Conservation (phyloP, 106 monocot species). For the Ottelia alismoides region DNA sequence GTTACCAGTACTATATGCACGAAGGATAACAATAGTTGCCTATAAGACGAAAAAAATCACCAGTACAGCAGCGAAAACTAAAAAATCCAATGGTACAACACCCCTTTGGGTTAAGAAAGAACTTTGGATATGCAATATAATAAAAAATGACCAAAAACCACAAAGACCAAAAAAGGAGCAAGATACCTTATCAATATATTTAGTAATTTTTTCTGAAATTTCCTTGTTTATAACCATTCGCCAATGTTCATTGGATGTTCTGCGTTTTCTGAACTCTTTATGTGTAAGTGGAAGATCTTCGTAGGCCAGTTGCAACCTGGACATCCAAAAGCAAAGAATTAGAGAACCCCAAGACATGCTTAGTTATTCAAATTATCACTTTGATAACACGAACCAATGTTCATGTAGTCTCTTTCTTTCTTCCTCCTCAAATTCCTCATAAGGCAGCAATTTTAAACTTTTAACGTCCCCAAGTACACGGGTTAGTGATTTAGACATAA, state of each 20-base stretch:
- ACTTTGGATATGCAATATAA: background rate
- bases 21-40: too few species aligned
- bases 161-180: background rate
- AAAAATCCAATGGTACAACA: background rate
- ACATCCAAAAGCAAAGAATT: constrained; percentile 3
- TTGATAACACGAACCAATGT: constrained; percentile 38
- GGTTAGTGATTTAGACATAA: constrained; percentile 45
- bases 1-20: too few species aligned
- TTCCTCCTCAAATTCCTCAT: constrained; percentile 41
- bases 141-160: background rate
- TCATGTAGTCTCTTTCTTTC: constrained; percentile 42
- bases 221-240: constrained; percentile 29
- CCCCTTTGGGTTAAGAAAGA: background rate
- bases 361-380: constrained; percentile 1
- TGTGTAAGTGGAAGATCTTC: constrained; percentile 45
- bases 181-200: constrained; percentile 4
- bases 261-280: constrained; percentile 17
- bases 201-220: constrained; percentile 24
- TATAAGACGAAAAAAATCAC: too few species aligned
- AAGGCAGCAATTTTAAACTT: constrained; percentile 34
- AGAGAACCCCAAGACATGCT: too few species aligned
- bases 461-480: constrained; percentile 65
- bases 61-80: background rate
- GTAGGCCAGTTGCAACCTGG: constrained; percentile 46
- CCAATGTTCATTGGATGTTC: constrained; percentile 18